A percentile compares a stretch with the other conserved stretches of the same genome.
phyloP scores from a whole-genome alignment of 257 asterid species.

The Coffea eugenioides region DNA sequence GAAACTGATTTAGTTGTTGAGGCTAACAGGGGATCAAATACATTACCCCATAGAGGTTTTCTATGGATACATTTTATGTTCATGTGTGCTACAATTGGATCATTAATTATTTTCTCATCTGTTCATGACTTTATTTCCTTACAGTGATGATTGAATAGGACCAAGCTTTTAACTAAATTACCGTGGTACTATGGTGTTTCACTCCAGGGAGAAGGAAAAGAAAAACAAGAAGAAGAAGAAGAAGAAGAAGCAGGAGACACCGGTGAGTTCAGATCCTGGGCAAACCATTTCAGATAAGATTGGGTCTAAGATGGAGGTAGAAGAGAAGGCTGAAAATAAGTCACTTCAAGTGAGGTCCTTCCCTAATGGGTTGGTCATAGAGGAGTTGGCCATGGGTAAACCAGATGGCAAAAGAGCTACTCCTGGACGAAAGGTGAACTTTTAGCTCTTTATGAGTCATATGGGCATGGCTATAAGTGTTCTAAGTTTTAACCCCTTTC shows the following conservation, averaged over 20 bases:
- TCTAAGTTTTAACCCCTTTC: not conserved
- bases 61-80: too few relatives aligned
- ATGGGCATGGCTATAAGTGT: not conserved
- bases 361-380: constrained; percentile 80
- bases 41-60: not conserved
- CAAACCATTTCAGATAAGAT: constrained; percentile 29
- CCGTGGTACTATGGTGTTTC: not conserved
- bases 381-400: constrained; percentile 86
- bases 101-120: too few relatives aligned
- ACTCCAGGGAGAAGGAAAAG: constrained; percentile 43
- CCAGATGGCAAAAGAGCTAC: constrained; percentile 87
- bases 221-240: constrained; percentile 52
- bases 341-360: constrained; percentile 63
- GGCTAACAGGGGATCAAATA: not conserved
- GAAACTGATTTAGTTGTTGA: not conserved
- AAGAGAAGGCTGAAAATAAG: constrained; percentile 48
- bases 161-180: not conserved
- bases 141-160: not conserved
- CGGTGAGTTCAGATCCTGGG: constrained; percentile 31
- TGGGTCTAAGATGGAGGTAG: constrained; percentile 30
- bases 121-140: too few relatives aligned
- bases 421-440: constrained; percentile 71
- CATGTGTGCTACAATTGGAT: too few relatives aligned
- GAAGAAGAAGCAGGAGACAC: constrained; percentile 46
- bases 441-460: not conserved